Conservation (phyloP, 2,329 filamentous ascomycete genomes). For the Penicillium sp. region DNA sequence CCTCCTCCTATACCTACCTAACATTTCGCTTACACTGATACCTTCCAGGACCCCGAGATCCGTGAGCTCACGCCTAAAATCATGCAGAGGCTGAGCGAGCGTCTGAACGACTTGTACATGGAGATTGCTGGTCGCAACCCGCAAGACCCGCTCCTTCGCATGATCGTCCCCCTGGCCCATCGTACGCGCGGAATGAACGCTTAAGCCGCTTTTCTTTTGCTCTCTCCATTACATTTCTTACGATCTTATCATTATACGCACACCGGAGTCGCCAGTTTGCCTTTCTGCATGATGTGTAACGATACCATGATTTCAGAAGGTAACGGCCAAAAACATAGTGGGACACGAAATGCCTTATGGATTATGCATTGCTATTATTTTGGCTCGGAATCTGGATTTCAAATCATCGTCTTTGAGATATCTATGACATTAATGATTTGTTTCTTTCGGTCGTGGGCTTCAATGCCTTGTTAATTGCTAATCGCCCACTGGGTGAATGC, state of each 20-base stretch:
- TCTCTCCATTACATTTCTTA: background rate
- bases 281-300: constrained; percentile 1
- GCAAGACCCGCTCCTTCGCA: constrained; percentile 49
- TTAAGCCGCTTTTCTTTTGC: background rate
- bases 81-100: constrained; percentile 55
- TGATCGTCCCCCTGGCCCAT: constrained; percentile 46
- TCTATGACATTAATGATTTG: background rate
- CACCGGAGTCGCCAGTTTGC: background rate
- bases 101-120: constrained; percentile 55
- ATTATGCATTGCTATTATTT: background rate
- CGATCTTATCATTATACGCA: background rate
- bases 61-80: constrained; percentile 54
- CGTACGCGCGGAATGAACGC: constrained; percentile 37
- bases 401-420: background rate
- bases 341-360: background rate
- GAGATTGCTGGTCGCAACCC: constrained; percentile 50
- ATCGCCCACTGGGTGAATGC: background rate
- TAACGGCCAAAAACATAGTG: background rate
- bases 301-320: background rate
- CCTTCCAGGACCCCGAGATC: constrained; percentile 49
- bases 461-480: background rate
- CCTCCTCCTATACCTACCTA: background rate
- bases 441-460: background rate
- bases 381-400: background rate
- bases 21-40: background rate